phyloP scores from a whole-genome alignment of 768 basidiomycete species.

The Trametes villosa region DNA sequence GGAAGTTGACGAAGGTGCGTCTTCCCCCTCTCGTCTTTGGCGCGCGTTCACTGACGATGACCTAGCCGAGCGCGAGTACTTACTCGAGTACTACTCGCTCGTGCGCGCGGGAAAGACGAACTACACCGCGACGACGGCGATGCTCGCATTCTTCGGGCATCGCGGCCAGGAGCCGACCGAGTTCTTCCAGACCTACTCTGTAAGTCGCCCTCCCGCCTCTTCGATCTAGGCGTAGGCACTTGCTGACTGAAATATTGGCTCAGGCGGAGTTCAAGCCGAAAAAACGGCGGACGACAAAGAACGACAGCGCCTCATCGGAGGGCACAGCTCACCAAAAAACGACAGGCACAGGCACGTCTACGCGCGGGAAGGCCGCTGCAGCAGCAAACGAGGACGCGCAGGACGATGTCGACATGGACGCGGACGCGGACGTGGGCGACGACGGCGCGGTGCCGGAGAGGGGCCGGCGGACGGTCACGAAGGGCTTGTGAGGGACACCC shows the following conservation, averaged over 20 bases:
- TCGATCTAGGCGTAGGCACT: neutral
- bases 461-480: no score
- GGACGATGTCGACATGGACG: no score
- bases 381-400: no score
- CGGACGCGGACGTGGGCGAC: no score
- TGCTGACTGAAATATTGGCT: neutral
- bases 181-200: slow-evolving; percentile 28
- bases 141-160: slow-evolving; percentile 29
- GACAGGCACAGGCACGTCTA: no score
- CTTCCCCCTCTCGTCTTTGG: neutral
- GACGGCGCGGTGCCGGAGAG: no score
- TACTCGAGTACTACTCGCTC: slow-evolving; percentile 38
- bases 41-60: neutral
- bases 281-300: slow-evolving; percentile 18
- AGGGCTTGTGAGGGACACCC: no score
- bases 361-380: no score
- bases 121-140: slow-evolving; percentile 31
- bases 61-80: slow-evolving; percentile 36
- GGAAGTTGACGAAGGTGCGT: slow-evolving; percentile 28
- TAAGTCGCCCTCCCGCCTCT: neutral
- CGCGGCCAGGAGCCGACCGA: slow-evolving; percentile 23
- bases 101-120: slow-evolving; percentile 40
- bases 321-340: no score
- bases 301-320: no score
- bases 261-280: slow-evolving; percentile 30